These are phyloP conservation scores for Tuber aestivum DNA, from an alignment of 495 filamentous ascomycete genomes.

Conservation along the genomic window DNA sequence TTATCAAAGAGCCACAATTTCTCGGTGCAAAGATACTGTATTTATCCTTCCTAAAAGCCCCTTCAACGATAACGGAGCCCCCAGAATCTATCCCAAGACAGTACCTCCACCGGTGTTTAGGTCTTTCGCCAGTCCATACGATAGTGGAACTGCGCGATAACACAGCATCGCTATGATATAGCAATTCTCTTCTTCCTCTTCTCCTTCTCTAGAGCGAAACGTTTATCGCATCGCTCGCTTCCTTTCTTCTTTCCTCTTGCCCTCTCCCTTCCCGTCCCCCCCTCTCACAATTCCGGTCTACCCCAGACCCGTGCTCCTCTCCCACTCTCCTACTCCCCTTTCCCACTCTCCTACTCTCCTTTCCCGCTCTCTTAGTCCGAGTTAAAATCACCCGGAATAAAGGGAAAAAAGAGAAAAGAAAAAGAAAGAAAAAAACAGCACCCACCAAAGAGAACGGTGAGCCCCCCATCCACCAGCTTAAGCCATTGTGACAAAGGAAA, in stretches of 20 bases:
- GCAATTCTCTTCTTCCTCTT: neutral
- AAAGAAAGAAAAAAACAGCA: neutral
- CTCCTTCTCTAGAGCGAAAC: neutral
- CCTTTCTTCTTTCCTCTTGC: neutral
- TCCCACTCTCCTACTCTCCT: too few relatives aligned
- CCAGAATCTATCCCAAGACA: neutral
- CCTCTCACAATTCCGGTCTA: neutral
- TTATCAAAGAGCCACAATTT: neutral
- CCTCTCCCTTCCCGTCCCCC: neutral
- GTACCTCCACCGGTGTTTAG: conserved; percentile 1
- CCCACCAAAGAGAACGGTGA: neutral
- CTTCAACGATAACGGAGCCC: neutral
- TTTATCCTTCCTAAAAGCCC: neutral
- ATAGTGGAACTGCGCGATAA: neutral
- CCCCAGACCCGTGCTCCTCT: neutral
- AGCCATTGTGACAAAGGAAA: neutral
- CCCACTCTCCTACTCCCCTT: too few relatives aligned
- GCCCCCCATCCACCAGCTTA: neutral
- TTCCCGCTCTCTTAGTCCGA: neutral
- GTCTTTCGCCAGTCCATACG: neutral
- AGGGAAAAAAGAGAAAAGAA: too few relatives aligned
- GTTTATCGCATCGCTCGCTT: neutral
- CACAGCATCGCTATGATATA: neutral
- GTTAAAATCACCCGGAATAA: neutral
- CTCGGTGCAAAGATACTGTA: neutral